phyloP scores from a whole-genome alignment of 2,329 filamentous ascomycete genomes.

The Fusarium sp. region DNA sequence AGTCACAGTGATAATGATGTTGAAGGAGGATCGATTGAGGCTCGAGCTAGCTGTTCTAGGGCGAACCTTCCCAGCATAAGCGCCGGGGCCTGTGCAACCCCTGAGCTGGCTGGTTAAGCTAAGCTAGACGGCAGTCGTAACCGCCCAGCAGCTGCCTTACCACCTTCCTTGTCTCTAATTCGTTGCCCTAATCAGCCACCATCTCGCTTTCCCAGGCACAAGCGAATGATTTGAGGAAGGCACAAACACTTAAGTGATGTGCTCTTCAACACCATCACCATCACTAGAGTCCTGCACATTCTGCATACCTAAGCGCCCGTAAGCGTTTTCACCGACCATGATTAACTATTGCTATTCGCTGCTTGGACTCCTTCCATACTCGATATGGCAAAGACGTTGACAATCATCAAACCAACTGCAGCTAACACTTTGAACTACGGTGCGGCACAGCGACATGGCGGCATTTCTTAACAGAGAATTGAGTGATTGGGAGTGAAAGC shows the following conservation, averaged over 20 bases:
- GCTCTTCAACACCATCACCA: constrained; percentile 16
- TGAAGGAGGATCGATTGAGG: neutral
- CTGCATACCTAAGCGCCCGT: constrained; percentile 35
- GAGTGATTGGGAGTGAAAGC: constrained; percentile 17
- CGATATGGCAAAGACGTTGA: neutral
- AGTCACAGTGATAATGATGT: constrained; percentile 7
- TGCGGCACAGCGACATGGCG: constrained; percentile 29
- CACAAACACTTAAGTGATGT: constrained; percentile 18
- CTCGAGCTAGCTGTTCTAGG: neutral
- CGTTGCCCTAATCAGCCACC: neutral
- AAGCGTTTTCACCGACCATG: constrained; percentile 1
- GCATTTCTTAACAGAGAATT: constrained; percentile 27
- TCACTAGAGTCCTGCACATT: constrained; percentile 2
- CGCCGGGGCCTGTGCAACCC: constrained; percentile 22
- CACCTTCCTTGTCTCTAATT: constrained; percentile 18
- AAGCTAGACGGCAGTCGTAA: neutral
- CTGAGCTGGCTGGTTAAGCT: neutral
- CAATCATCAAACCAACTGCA: constrained; percentile 3
- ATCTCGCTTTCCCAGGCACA: constrained; percentile 18
- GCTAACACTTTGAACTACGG: neutral
- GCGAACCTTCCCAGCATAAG: constrained; percentile 13
- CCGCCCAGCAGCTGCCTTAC: constrained; percentile 7
- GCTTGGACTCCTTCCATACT: neutral
- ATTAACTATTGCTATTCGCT: constrained; percentile 10
- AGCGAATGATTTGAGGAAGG: neutral